These are phyloP conservation scores for Wickerhamiella occidentalis DNA, from an alignment of 805 yeast species.

Conservation along the genomic window DNA sequence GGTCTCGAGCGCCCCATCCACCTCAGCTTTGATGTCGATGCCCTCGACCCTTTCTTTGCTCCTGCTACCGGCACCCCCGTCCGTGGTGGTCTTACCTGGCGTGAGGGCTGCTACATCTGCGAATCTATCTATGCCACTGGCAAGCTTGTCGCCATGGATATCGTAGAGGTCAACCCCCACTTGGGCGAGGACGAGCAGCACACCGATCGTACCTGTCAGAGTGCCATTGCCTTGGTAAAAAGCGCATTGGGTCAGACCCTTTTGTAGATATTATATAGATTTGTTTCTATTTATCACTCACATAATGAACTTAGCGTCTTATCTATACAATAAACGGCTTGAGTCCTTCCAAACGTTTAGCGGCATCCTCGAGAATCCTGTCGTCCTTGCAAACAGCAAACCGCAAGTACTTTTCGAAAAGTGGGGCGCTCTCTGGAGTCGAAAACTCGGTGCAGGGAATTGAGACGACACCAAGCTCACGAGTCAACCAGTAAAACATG, in stretches of 20 bases:
- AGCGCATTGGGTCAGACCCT: slow-evolving; percentile 92
- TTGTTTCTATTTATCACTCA: not conserved
- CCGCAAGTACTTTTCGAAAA: slow-evolving; percentile 74
- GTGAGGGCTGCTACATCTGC: slow-evolving; percentile 87
- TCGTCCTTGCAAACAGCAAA: slow-evolving; percentile 97
- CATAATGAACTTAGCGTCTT: no score
- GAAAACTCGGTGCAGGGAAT: slow-evolving; percentile 97
- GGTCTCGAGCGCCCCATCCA: slow-evolving; percentile 65
- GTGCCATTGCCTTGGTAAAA: slow-evolving; percentile 83
- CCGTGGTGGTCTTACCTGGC: slow-evolving; percentile 84
- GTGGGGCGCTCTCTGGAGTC: slow-evolving; percentile 52
- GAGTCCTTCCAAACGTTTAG: slow-evolving; percentile 54
- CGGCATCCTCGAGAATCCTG: slow-evolving; percentile 67
- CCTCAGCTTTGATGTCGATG: slow-evolving; percentile 90
- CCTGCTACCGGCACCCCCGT: slow-evolving; percentile 98
- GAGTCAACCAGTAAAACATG: slow-evolving; percentile 84
- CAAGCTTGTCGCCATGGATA: slow-evolving; percentile 73
- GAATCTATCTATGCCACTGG: slow-evolving; percentile 90
- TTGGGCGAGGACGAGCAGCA: slow-evolving; percentile 68
- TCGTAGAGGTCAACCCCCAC: slow-evolving; percentile 88
- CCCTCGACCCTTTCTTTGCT: slow-evolving; percentile 84
- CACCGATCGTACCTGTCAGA: slow-evolving; percentile 70
- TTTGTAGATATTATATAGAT: slow-evolving; percentile 29
- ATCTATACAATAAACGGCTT: slow-evolving; percentile 41
- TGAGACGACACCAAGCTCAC: slow-evolving; percentile 86